These are phyloP conservation scores for Amphirosellinia nigrospora DNA, from an alignment of 495 filamentous ascomycete genomes.

Conservation along the genomic window DNA sequence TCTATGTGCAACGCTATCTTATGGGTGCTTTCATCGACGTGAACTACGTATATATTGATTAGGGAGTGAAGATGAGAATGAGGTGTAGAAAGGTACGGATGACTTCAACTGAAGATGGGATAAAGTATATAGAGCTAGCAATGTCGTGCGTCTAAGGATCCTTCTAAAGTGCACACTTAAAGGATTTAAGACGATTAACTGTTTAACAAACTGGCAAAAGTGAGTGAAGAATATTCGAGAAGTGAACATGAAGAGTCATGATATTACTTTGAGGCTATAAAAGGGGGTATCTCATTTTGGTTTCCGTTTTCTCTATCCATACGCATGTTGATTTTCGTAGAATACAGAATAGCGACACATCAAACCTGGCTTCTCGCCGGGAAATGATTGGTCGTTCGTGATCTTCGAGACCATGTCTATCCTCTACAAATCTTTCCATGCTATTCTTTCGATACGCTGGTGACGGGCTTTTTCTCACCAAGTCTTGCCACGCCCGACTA, in stretches of 20 bases:
- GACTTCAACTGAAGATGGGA: no score
- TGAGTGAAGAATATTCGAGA: not conserved
- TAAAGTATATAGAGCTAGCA: not conserved
- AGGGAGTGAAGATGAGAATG: no score
- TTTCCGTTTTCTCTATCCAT: not conserved
- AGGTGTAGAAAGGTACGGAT: no score
- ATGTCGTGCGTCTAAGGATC: not conserved
- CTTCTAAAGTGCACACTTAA: no score
- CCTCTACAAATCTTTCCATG: not conserved
- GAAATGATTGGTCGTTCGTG: not conserved
- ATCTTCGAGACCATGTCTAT: not conserved
- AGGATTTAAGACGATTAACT: no score
- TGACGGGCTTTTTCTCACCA: not conserved
- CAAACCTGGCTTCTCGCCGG: not conserved
- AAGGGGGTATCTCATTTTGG: slow-evolving; percentile 22
- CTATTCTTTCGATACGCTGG: not conserved
- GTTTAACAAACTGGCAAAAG: not conserved
- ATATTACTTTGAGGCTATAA: not conserved
- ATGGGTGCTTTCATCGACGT: not conserved
- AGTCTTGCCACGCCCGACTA: slow-evolving; percentile 37
- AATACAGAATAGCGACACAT: not conserved
- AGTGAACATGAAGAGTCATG: not conserved
- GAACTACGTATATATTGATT: no score
- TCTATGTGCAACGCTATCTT: not conserved
- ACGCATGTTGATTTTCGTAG: not conserved